Base-by-base conservation (phyloP, 768 basidiomycete species). In the Rhodotorula taiwanensis region DNA sequence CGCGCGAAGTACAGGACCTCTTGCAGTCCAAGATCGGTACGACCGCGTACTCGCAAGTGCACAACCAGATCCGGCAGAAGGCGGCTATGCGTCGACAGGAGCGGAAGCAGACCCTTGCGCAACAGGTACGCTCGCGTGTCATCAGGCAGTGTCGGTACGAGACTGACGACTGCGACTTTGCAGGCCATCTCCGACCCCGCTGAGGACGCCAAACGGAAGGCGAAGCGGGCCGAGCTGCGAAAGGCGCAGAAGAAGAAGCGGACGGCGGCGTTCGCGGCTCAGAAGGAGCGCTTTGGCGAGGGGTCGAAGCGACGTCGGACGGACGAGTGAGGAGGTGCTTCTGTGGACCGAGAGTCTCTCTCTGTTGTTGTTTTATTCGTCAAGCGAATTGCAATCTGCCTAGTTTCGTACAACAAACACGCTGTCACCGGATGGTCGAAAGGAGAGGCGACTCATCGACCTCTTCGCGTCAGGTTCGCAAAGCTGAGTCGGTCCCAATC, bases 1-100 rank as follows among this genome's bases (percentile, higher is more conserved):
- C 88, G 3, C 78, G 81, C 16, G 93, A 99, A 75, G 78, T 97
- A 28, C 86, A 89, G 66, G 90, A 92, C 59, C 82, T 97, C 10
- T 77, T 99, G 6, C 93, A 92, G 74, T 75, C 77, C 50, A 90
- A 89, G 80, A 86, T 97, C 48, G 92, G 93, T 39, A 83, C 84
- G n/a, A 87, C 87, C 13, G 83, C 82, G 70, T 98, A 95, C 75
- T 83, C 91, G 1, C 75, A 76, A 16, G 81, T 81, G 0, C 95
- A 95, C 78, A 90, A 84, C 69, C 81, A 81, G 62, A 86, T 97
- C 58, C 81, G 91, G 43, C 86, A 90, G 73, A 79, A 82, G 34
- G 82, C 83, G 3, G 76, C 85, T 28, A 81, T 79, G 30, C 80
- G 88, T 20, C 81, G 85, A 58, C 81, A 85, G 58, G 88, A 87